Evolutionary conservation across 345 rosid genomes (phyloP).

Genomic region (Populus simonii): DNA sequence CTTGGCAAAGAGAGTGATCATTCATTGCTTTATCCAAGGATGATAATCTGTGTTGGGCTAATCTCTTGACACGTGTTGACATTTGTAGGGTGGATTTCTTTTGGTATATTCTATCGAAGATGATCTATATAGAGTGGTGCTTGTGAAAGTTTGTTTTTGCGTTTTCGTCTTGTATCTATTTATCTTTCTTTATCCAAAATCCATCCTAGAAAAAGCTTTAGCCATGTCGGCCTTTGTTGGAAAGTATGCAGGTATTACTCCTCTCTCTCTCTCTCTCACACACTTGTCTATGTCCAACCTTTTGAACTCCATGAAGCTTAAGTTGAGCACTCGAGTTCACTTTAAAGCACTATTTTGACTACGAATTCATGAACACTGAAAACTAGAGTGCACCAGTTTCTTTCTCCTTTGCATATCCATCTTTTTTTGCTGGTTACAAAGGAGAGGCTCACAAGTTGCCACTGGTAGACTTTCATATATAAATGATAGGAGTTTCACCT

Average conservation of each 20-base stretch:
- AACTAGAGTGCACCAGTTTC: too few relatives aligned
- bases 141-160: conserved; percentile 32
- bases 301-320: too few relatives aligned
- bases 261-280: not conserved
- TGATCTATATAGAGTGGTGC: conserved; percentile 37
- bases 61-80: conserved; percentile 45
- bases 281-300: not conserved
- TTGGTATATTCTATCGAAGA: conserved; percentile 44
- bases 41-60: conserved; percentile 57
- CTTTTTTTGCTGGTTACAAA: too few relatives aligned
- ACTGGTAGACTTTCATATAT: too few relatives aligned
- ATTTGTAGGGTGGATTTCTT: conserved; percentile 24
- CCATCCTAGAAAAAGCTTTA: not conserved
- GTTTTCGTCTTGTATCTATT: conserved; percentile 25
- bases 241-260: conserved; percentile 70
- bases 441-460: too few relatives aligned
- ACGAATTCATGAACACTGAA: too few relatives aligned
- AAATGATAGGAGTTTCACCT: too few relatives aligned
- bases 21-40: conserved; percentile 63
- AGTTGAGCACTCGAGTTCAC: too few relatives aligned
- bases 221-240: conserved; percentile 90
- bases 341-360: too few relatives aligned
- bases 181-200: conserved; percentile 17
- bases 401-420: too few relatives aligned
- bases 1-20: conserved; percentile 47